These are phyloP conservation scores for Calonectria hongkongensis DNA, from an alignment of 2,329 filamentous ascomycete genomes.

Conservation along the genomic window DNA sequence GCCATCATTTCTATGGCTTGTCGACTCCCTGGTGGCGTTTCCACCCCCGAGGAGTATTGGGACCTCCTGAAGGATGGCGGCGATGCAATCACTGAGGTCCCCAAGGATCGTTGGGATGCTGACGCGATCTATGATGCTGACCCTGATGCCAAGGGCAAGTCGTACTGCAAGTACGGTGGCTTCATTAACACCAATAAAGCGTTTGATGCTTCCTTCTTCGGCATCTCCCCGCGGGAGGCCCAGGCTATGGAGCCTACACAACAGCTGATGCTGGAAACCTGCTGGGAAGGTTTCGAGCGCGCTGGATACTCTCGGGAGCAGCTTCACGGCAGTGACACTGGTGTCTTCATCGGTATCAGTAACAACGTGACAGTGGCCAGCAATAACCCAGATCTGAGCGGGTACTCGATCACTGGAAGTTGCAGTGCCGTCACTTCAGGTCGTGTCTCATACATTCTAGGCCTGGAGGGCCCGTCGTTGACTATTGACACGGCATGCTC, in stretches of 20 bases:
- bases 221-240: not conserved
- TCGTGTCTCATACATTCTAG: not conserved
- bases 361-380: not conserved
- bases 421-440: not conserved
- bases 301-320: not conserved
- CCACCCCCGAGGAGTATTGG: not conserved
- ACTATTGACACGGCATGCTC: not conserved
- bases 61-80: not conserved
- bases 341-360: not conserved
- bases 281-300: slow-evolving; percentile 17
- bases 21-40: not conserved
- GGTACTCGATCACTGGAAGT: not conserved
- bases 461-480: not conserved
- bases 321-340: not conserved
- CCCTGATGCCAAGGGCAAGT: not conserved
- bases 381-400: not conserved
- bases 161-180: not conserved
- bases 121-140: not conserved
- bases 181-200: not conserved
- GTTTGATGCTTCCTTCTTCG: not conserved
- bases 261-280: not conserved
- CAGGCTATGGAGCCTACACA: not conserved
- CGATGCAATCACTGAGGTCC: not conserved
- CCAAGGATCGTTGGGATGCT: not conserved
- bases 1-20: slow-evolving; percentile 2